Evolutionary conservation across 2,329 filamentous ascomycete genomes (phyloP), one percentile per base, ranked within the genome.

Genomic region (Microsporum canis): DNA sequence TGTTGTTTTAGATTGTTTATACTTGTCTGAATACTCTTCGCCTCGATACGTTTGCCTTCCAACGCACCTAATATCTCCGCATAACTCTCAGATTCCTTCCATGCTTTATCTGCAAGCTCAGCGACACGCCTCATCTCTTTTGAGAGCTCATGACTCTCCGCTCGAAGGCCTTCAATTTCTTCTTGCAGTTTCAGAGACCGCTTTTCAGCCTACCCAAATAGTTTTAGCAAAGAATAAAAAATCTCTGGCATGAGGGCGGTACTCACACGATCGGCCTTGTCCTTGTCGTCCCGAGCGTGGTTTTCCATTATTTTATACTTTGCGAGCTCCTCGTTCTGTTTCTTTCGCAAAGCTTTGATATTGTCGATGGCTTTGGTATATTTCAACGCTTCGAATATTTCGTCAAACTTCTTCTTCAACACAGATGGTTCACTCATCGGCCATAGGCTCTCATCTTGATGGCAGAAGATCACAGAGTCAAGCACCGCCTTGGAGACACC

Each of bases 361-460:
- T 95, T 96, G 53, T 96, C 91, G 63, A 99, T 95, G 17, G 91
- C 94, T 70, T 96, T 96, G 38, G 91, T 96, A 74, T 97, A 99
- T 72, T 96, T 96, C 75, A 89, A 80, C 0, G 94, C 94, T 75
- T 97, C 94, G 67, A 99, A 99, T 8, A 99, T 99, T 71, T 96
- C 90, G 70, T 99, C 94, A 63, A 99, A 99, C 59, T 86, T 88
- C 73, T 95, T 95, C 75, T 99, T 99, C 58, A 99, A 78, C 0
- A 84, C 84, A 0, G 83, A 79, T 0, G 94, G 90, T 69, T 95
- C 89, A 70, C 90, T 95, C 81, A 99, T 86, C 0, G 94, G 94
- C 94, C 94, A 99, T 33, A 97, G 76, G 31, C 92, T 96, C 67
- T 99, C 94, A 71, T 99, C 94, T 71, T 99, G 94, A 71, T 99